These are phyloP conservation scores for Populus simonii DNA, from an alignment of 345 rosid species.

Conservation along the genomic window DNA sequence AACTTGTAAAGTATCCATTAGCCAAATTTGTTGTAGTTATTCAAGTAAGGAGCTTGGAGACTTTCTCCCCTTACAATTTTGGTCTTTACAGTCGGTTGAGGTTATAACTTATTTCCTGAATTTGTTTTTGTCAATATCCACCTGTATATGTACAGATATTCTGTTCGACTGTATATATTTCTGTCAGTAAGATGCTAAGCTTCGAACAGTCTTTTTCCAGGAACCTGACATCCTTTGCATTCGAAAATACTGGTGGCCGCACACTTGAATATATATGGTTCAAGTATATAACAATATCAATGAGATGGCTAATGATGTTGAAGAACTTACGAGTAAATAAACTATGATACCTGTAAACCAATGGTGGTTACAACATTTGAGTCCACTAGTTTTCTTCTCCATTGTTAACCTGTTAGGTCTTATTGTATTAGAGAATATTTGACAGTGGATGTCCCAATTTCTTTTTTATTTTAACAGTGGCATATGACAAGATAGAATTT, in stretches of 20 bases:
- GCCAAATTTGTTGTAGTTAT: background rate
- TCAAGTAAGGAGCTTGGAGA: background rate
- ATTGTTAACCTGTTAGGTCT: too few relatives aligned
- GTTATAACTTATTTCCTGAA: background rate
- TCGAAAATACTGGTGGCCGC: background rate
- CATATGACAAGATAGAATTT: too few relatives aligned
- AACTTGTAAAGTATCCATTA: background rate
- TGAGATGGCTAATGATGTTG: background rate
- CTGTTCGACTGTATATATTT: background rate
- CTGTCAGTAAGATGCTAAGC: background rate
- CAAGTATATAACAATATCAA: background rate
- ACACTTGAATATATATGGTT: too few relatives aligned
- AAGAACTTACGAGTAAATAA: background rate
- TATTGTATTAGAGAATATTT: too few relatives aligned
- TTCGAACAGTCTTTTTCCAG: background rate
- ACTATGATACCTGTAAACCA: background rate
- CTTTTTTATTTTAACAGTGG: too few relatives aligned
- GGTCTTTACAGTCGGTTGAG: background rate
- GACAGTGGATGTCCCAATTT: too few relatives aligned
- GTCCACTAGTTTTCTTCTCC: too few relatives aligned
- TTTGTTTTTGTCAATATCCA: background rate
- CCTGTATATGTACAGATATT: background rate
- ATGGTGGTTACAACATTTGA: background rate
- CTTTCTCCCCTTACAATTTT: conserved; percentile 6
- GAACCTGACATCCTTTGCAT: background rate